Evolutionary conservation across 352 stramenopile genomes (phyloP).

Genomic region (Phytophthora citrophthora): DNA sequence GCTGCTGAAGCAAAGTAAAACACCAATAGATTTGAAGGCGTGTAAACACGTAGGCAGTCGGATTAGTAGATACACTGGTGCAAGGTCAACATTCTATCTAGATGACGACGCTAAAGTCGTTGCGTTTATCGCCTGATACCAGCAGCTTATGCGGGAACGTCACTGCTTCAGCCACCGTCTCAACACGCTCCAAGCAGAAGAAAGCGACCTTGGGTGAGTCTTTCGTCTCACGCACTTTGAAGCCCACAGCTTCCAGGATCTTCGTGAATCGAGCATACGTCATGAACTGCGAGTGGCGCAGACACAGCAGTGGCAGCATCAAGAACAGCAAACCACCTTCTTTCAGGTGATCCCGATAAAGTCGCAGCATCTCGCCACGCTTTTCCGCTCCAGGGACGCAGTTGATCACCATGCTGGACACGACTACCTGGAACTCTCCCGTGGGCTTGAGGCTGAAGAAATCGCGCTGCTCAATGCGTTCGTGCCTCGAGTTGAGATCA

Average conservation of each 20-base stretch:
- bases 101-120: conserved; percentile 72
- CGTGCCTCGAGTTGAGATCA: conserved; percentile 93
- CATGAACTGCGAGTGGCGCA: conserved; percentile 82
- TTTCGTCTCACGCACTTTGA: conserved; percentile 72
- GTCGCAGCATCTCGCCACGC: conserved; percentile 78
- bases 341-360: conserved; percentile 67
- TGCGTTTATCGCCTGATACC: conserved; percentile 58
- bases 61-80: conserved; percentile 36
- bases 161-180: conserved; percentile 25
- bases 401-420: conserved; percentile 97
- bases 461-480: conserved; percentile 91
- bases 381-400: conserved; percentile 92
- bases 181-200: conserved; percentile 73
- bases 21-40: conserved; percentile 11
- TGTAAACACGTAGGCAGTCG: conserved; percentile 1
- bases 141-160: conserved; percentile 62
- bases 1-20: conserved; percentile 14
- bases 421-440: conserved; percentile 89
- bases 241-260: conserved; percentile 77
- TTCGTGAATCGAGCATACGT: conserved; percentile 68
- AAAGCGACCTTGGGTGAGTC: conserved; percentile 84
- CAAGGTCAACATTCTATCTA: conserved; percentile 38
- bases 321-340: conserved; percentile 67
- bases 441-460: conserved; percentile 87
- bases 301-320: conserved; percentile 79